Conservation (phyloP, 1,139 yeast genomes). For the Debaryomyces singareniensis region DNA sequence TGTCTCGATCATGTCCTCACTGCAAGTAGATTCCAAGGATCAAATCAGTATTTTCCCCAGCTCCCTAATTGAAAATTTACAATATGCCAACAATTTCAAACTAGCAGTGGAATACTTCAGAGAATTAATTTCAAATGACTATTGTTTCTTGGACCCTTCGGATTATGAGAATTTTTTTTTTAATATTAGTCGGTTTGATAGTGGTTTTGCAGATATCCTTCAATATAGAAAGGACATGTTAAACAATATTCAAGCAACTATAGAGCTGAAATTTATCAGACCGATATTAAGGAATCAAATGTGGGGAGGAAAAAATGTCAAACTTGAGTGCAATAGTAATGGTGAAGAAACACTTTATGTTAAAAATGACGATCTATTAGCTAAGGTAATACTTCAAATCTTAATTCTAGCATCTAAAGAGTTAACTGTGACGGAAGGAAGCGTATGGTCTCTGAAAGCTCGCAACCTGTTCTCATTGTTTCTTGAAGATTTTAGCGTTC, state of each 20-base stretch:
- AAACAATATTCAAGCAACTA: too few species aligned
- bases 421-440: too few species aligned
- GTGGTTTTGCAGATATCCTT: constrained; percentile 12
- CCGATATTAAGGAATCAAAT: too few species aligned
- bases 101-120: constrained; percentile 9
- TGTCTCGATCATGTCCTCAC: too few species aligned
- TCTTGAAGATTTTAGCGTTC: constrained; percentile 22
- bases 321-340: not conserved
- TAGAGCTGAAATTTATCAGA: too few species aligned
- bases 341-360: too few species aligned
- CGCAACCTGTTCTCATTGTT: too few species aligned
- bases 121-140: constrained; percentile 2
- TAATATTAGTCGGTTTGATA: constrained; percentile 18
- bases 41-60: constrained; percentile 1
- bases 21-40: too few species aligned
- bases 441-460: too few species aligned
- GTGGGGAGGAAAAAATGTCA: constrained; percentile 4
- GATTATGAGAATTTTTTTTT: constrained; percentile 21
- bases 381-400: too few species aligned
- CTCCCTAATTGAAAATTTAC: constrained; percentile 8
- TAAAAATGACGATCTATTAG: too few species aligned
- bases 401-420: too few species aligned
- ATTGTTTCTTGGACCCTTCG: not conserved
- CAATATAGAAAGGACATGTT: constrained; percentile 9
- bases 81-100: constrained; percentile 11